phyloP scores from a whole-genome alignment of 208 protist genomes.

The Naegleria gruberi region DNA sequence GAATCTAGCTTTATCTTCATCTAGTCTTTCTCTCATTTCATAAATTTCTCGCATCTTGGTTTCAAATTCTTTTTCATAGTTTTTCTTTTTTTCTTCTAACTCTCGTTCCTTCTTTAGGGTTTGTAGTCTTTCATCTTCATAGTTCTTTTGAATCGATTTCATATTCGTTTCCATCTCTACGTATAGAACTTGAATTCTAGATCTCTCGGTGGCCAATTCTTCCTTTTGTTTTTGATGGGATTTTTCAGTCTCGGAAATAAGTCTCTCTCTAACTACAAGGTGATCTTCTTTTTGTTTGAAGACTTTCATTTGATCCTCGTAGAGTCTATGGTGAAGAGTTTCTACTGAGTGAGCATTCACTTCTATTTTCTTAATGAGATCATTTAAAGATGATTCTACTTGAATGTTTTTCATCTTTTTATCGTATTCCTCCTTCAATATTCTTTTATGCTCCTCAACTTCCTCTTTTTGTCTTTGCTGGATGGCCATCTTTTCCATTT shows the following conservation, averaged over 20 bases:
- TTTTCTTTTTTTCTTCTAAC: slow-evolving; percentile 21
- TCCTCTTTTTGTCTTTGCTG: slow-evolving; percentile 19
- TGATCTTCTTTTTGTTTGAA: slow-evolving; percentile 25
- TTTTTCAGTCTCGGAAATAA: slow-evolving; percentile 12
- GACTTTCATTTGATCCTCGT: slow-evolving; percentile 14
- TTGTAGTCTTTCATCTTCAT: slow-evolving; percentile 8
- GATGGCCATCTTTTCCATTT: not conserved
- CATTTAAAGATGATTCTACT: not conserved
- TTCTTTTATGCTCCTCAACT: slow-evolving; percentile 7
- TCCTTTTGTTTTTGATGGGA: slow-evolving; percentile 12
- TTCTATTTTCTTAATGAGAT: slow-evolving; percentile 20
- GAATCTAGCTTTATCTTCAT: not conserved
- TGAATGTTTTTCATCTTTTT: not conserved
- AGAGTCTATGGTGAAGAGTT: not conserved
- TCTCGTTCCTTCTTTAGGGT: slow-evolving; percentile 22
- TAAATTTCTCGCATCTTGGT: slow-evolving; percentile 10
- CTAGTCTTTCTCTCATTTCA: not conserved
- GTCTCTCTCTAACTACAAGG: not conserved
- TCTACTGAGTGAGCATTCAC: not conserved
- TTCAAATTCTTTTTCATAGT: slow-evolving; percentile 18
- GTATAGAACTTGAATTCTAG: not conserved
- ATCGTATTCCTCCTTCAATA: not conserved
- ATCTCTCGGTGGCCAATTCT: not conserved
- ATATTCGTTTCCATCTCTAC: slow-evolving; percentile 25
- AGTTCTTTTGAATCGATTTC: slow-evolving; percentile 7